Evolutionary conservation across 1,139 yeast genomes (phyloP).

Genomic region (Meyerozyma smithsonii): DNA sequence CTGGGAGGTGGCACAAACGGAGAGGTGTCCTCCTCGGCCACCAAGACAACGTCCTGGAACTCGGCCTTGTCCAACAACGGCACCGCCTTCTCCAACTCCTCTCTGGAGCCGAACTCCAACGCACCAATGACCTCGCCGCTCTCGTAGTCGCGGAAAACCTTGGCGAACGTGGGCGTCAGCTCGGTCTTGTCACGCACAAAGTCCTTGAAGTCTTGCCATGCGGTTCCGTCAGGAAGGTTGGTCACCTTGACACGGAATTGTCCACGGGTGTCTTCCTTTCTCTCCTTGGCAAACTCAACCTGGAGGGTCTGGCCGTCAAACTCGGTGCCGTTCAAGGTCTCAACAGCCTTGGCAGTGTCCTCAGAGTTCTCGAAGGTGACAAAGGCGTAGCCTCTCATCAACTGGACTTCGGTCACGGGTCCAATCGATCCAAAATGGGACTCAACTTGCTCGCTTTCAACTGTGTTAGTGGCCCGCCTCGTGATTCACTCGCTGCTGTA

Average conservation of each 20-base stretch:
- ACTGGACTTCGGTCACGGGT: slow-evolving; percentile 59
- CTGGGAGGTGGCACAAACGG: slow-evolving; percentile 69
- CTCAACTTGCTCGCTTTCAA: slow-evolving; percentile 55
- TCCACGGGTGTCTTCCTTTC: slow-evolving; percentile 56
- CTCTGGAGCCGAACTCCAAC: slow-evolving; percentile 72
- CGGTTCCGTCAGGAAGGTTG: slow-evolving; percentile 68
- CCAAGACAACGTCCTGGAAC: slow-evolving; percentile 59
- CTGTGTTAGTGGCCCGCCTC: slow-evolving; percentile 18
- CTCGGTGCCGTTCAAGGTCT: slow-evolving; percentile 52
- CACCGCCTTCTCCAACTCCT: slow-evolving; percentile 66
- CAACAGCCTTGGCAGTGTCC: slow-evolving; percentile 62
- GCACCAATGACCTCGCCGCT: slow-evolving; percentile 67
- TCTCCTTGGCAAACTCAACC: slow-evolving; percentile 67
- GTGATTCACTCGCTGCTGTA: neutral
- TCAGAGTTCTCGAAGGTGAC: slow-evolving; percentile 66
- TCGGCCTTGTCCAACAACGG: slow-evolving; percentile 67
- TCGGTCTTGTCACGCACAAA: slow-evolving; percentile 67
- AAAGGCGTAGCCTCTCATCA: slow-evolving; percentile 74
- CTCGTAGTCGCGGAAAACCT: slow-evolving; percentile 58
- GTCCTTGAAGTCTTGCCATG: slow-evolving; percentile 86
- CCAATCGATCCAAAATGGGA: slow-evolving; percentile 65
- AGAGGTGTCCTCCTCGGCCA: slow-evolving; percentile 76
- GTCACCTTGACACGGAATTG: slow-evolving; percentile 66
- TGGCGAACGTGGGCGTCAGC: slow-evolving; percentile 64
- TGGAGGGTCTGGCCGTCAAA: slow-evolving; percentile 62